Evolutionary conservation across 768 basidiomycete species (phyloP), one percentile per base, ranked within the genome.

Genomic region (Rhodosporidiobolus sp.): DNA sequence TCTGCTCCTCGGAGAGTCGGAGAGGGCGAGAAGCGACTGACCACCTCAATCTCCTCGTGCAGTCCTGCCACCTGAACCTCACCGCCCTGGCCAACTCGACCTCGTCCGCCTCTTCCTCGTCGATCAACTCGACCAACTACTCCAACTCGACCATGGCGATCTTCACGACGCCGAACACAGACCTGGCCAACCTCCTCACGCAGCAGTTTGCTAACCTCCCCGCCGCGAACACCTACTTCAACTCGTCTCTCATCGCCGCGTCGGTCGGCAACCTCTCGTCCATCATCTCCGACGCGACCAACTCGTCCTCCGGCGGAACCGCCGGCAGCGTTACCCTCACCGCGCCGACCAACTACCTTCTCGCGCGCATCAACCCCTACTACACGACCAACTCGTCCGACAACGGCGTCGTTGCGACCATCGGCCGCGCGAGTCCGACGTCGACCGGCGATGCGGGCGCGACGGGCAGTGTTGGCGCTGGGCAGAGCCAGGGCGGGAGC

Each of bases 341-440:
- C 12, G 1, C 43, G 1, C 49, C 69, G 17, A 58, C 69, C 8
- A 3, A 50, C 30, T 72, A 32, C 55, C 28, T 72, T 48, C 35
- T 72, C 56, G 71, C 61, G 1, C 54, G 53, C 3, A 30, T 72
- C 32, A 52, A 22, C 0, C 65, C 70, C 3, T 32, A 14, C 12
- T 67, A 49, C 56, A 6, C 38, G 24, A 6, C 19, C 32, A 60
- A 53, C 56, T 53, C 58, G 5, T 35, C 32, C 30, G 14, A 10
- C 24, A 62, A 62, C 38, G 71, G 71, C 26, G 65, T 66, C 30
- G 68, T 70, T 7, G 73, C 68, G 32, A 74, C 73, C 24, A 62
- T 72, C 24, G 65, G 65, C 4, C 59, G 60, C 14, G 70, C 63
- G 9, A 14, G 26, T 26, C 63, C 70, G 26, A 50, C 45, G 20